phyloP scores from a whole-genome alignment of 2,329 filamentous ascomycete species.

The Leptographium radiaticola region DNA sequence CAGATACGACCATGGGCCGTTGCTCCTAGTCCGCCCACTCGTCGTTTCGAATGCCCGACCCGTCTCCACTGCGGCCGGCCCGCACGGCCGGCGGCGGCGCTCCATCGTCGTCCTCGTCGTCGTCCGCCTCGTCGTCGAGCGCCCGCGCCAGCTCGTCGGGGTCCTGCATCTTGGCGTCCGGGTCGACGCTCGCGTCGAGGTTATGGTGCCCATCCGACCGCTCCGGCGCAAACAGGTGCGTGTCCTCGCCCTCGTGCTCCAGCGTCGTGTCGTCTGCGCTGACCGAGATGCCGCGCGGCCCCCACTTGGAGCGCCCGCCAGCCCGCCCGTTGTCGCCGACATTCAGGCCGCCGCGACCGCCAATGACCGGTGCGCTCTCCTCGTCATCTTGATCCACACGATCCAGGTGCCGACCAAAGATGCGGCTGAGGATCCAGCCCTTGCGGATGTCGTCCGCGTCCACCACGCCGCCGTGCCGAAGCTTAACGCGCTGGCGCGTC shows the following conservation, averaged over 20 bases:
- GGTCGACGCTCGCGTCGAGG: conserved; percentile 36
- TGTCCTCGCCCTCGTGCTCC: conserved; percentile 30
- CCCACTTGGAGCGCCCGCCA: conserved; percentile 41
- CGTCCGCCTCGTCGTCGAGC: conserved; percentile 36
- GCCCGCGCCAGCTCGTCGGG: conserved; percentile 51
- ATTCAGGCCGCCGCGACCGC: conserved; percentile 16
- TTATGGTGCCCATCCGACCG: conserved; percentile 26
- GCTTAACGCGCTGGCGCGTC: conserved; percentile 83
- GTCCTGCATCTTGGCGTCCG: conserved; percentile 53
- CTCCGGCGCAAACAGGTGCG: conserved; percentile 12
- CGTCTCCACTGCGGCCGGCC: neutral
- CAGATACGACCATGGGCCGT: neutral
- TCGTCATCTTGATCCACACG: conserved; percentile 39
- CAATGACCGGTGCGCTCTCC: conserved; percentile 40
- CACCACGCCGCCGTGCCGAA: conserved; percentile 74
- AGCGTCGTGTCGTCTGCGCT: conserved; percentile 50
- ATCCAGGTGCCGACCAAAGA: conserved; percentile 52
- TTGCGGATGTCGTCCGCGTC: conserved; percentile 79
- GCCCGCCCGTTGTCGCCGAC: conserved; percentile 34
- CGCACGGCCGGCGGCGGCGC: conserved; percentile 5
- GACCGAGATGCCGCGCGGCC: conserved; percentile 50
- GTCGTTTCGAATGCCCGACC: conserved; percentile 12
- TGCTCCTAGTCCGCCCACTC: conserved; percentile 11
- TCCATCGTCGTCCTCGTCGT: conserved; percentile 35
- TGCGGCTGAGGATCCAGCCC: conserved; percentile 69